Conservation (phyloP, 192 early-diverging fungal species). For the Phycomyces blakesleeanus region DNA sequence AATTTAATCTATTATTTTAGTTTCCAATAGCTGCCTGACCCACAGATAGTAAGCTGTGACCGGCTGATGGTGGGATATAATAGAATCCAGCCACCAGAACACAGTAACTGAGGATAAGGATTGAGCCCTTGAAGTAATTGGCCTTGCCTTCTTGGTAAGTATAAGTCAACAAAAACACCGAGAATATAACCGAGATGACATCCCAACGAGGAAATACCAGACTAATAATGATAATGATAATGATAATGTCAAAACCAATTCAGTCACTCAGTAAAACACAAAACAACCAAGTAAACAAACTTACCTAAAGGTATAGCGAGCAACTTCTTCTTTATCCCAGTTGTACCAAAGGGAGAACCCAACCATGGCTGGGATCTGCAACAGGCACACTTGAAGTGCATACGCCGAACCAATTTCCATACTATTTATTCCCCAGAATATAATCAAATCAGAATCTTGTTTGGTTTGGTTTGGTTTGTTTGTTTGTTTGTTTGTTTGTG, state of each 20-base stretch:
- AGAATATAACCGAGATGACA: slow-evolving; percentile 38
- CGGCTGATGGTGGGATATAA: slow-evolving; percentile 55
- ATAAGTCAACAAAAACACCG: slow-evolving; percentile 78
- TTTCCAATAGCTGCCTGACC: no score
- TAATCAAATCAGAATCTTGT: no score
- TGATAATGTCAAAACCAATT: neutral
- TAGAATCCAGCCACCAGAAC: slow-evolving; percentile 78
- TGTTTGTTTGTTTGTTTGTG: no score
- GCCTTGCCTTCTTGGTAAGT: slow-evolving; percentile 93
- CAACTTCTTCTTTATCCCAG: slow-evolving; percentile 28
- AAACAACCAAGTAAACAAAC: neutral
- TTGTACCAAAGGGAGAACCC: slow-evolving; percentile 71
- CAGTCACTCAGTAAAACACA: neutral
- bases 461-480: neutral
- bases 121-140: slow-evolving; percentile 96
- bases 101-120: slow-evolving; percentile 81
- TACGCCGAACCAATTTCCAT: slow-evolving; percentile 97
- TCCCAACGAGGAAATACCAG: slow-evolving; percentile 41
- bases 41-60: no score
- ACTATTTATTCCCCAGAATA: no score
- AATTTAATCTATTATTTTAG: no score
- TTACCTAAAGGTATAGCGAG: slow-evolving; percentile 35
- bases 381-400: slow-evolving; percentile 88
- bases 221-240: slow-evolving; percentile 16
- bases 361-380: slow-evolving; percentile 94